A percentile compares a stretch with the other conserved stretches of the same genome.
Conservation (phyloP, 2,329 filamentous ascomycete genomes). For the Sclerotinia subarctica region DNA sequence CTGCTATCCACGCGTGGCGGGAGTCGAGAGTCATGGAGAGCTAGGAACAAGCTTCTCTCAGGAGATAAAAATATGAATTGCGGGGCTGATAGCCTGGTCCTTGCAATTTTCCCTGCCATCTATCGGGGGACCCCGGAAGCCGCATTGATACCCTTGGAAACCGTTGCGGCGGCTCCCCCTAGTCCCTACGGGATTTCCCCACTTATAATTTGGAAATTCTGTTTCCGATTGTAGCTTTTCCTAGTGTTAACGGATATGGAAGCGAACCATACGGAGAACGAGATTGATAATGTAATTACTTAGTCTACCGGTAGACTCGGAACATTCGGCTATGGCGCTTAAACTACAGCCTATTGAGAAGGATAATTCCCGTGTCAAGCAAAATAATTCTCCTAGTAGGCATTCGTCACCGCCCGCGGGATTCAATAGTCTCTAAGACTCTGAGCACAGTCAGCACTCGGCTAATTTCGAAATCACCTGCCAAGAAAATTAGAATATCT, state of each 20-base stretch:
- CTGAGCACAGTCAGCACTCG: too few relatives aligned
- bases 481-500: too few relatives aligned
- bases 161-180: too few relatives aligned
- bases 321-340: neutral
- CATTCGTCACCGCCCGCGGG: too few relatives aligned
- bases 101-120: neutral
- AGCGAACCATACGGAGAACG: neutral
- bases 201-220: neutral
- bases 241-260: neutral
- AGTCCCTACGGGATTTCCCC: neutral
- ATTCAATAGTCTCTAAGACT: neutral
- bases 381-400: neutral
- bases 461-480: too few relatives aligned
- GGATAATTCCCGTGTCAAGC: neutral
- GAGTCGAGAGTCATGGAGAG: neutral
- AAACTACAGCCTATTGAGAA: neutral
- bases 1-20: neutral
- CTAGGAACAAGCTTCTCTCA: neutral
- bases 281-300: too few relatives aligned
- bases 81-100: neutral
- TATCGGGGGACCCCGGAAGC: neutral
- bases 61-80: neutral
- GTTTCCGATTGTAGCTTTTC: neutral
- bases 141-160: neutral
- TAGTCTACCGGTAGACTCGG: neutral